Base-by-base conservation (phyloP, 169 alveolate genomes). In the Ichthyophthirius multifiliis region DNA sequence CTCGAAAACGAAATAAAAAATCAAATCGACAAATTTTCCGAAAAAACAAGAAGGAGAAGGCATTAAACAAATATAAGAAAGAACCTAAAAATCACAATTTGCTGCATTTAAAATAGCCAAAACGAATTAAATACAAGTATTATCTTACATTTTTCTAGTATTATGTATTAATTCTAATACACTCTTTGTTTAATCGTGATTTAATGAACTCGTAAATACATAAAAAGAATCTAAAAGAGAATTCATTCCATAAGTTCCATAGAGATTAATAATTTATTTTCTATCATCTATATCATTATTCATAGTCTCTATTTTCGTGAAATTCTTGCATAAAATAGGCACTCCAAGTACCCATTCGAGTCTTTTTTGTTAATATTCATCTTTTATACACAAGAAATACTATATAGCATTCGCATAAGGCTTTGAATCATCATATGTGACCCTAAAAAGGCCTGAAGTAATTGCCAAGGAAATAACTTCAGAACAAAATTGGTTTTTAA, bases 31-130 rank as follows among this genome's bases (percentile, higher is more conserved):
- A 34, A 64, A 78, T 44, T 78, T 78, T 16, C 74, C 46, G 18
- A 41, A 78, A 18, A 78, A 4, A 78, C 65, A 65, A 44, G 63
- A 39, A n/a, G 84, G 84, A 7, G 84, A 43, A 6, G 84, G 77
- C 15, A 55, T 16, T 16, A 63, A 43, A 30, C 55, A 67, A 27
- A 78, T 20, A 45, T 65, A 78, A 7, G 63, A 44, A 37, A 67
- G 55, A 7, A 78, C 45, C 34, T 13, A 16, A 13, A 64, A 41
- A 34, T 64, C 44, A 20, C 12, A 34, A 43, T 63, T 65, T 0
- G 75, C 77, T 16, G 35, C 15, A n/a, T 65, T 30, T 13, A 78
- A 43, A 1, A 43, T n/a, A 32, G 65, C 43, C 3, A 63, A 30
- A 32, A 78, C 15, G 34, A 78, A 16, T 30, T 43, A 23, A 5